These are phyloP conservation scores for Saccharomycopsis sp. DNA, from an alignment of 805 yeast genomes.

Conservation along the genomic window DNA sequence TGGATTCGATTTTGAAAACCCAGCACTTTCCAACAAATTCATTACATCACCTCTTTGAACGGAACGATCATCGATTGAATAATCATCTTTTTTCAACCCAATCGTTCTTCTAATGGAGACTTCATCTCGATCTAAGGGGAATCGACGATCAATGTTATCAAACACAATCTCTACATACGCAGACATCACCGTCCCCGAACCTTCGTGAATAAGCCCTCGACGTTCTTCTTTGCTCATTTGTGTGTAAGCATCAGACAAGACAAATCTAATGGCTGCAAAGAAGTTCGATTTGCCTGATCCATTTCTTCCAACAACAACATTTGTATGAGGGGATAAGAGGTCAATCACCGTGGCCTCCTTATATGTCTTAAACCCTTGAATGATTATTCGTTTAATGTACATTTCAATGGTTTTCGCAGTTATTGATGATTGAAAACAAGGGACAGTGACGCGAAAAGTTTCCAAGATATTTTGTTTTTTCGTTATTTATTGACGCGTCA, in stretches of 20 bases:
- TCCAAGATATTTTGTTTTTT: no score
- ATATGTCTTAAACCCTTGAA: constrained; percentile 92
- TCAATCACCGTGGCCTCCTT: constrained; percentile 73
- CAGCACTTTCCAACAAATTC: constrained; percentile 81
- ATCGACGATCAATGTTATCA: constrained; percentile 68
- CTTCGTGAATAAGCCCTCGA: constrained; percentile 81
- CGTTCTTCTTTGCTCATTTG: constrained; percentile 79
- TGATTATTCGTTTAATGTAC: constrained; percentile 35
- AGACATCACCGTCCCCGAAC: constrained; percentile 81
- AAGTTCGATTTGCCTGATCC: constrained; percentile 97
- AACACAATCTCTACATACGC: constrained; percentile 88
- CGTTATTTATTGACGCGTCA: not conserved
- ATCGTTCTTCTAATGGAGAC: constrained; percentile 77
- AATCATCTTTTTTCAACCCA: constrained; percentile 89
- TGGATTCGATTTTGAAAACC: constrained; percentile 83
- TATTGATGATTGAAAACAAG: no score
- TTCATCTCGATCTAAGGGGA: constrained; percentile 60
- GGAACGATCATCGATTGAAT: constrained; percentile 68
- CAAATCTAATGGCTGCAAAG: constrained; percentile 91
- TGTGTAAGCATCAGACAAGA: constrained; percentile 79
- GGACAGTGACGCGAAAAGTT: no score
- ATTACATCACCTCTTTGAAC: constrained; percentile 73
- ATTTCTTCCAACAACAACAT: constrained; percentile 84
- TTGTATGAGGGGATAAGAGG: constrained; percentile 66
- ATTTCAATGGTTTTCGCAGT: no score